A percentile compares a stretch with the other conserved stretches of the same genome.
These are phyloP conservation scores for Leccinum ochraceum DNA, from an alignment of 768 basidiomycete species.

Conservation along the genomic window DNA sequence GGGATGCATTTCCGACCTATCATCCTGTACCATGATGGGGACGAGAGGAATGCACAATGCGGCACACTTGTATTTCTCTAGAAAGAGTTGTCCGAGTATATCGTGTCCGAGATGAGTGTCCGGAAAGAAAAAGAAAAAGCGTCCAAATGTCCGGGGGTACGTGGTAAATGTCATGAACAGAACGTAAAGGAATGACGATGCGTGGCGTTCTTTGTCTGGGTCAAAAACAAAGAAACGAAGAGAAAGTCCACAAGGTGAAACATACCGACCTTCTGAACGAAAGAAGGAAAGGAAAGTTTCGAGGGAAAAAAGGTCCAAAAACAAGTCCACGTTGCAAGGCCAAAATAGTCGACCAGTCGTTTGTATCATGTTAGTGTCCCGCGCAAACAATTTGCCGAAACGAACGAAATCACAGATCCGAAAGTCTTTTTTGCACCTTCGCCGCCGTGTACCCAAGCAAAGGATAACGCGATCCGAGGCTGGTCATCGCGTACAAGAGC, in stretches of 20 bases:
- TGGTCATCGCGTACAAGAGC: slow-evolving; percentile 64
- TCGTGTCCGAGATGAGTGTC: slow-evolving; percentile 20
- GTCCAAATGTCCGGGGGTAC: slow-evolving; percentile 19
- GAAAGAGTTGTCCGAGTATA: slow-evolving; percentile 19
- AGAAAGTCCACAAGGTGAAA: slow-evolving; percentile 9
- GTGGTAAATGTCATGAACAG: slow-evolving; percentile 24
- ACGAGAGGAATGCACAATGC: too few relatives aligned
- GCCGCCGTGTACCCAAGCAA: slow-evolving; percentile 42
- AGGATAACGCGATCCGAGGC: slow-evolving; percentile 60
- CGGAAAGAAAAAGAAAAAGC: slow-evolving; percentile 1
- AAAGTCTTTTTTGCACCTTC: slow-evolving; percentile 34
- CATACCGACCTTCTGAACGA: slow-evolving; percentile 8
- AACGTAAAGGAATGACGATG: slow-evolving; percentile 20
- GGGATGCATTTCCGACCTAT: too few relatives aligned
- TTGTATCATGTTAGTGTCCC: not conserved
- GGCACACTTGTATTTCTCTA: slow-evolving; percentile 15
- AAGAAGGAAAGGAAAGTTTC: not conserved
- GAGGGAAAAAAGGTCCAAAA: slow-evolving; percentile 9
- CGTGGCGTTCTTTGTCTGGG: slow-evolving; percentile 14
- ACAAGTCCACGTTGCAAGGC: slow-evolving; percentile 12
- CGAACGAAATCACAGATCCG: slow-evolving; percentile 26
- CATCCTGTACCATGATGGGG: too few relatives aligned
- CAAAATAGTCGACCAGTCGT: not conserved
- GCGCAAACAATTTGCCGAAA: not conserved
- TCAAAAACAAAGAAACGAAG: not conserved